These are phyloP conservation scores for Starmerella riodocensis DNA, from an alignment of 805 yeast species.

Conservation along the genomic window DNA sequence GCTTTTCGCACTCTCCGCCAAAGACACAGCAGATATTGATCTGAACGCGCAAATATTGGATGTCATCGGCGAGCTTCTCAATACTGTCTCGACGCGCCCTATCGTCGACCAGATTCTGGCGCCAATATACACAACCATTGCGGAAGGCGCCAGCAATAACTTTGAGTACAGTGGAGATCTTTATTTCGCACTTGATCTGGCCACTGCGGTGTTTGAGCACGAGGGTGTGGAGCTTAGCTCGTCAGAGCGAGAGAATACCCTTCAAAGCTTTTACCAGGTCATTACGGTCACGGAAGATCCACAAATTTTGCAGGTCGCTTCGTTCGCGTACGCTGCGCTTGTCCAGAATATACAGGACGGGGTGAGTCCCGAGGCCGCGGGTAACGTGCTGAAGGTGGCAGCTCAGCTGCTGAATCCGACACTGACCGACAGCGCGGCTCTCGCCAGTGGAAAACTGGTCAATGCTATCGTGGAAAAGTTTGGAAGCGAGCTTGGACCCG, in stretches of 20 bases:
- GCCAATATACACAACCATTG: conserved; percentile 17
- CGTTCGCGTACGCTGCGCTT: conserved; percentile 56
- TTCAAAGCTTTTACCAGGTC: conserved; percentile 35
- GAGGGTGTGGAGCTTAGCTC: conserved; percentile 21
- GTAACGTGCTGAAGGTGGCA: conserved; percentile 45
- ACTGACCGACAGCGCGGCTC: conserved; percentile 67
- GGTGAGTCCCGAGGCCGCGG: conserved; percentile 13
- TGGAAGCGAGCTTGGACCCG: conserved; percentile 29
- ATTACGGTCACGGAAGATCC: conserved; percentile 48
- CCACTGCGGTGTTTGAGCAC: conserved; percentile 23
- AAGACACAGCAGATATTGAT: conserved; percentile 64
- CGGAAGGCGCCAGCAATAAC: background rate
- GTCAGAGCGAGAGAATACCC: conserved; percentile 16
- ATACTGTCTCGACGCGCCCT: conserved; percentile 17
- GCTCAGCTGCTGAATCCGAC: conserved; percentile 58
- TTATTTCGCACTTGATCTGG: conserved; percentile 41
- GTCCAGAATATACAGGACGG: conserved; percentile 28
- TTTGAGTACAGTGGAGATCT: conserved; percentile 48
- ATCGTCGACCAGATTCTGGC: conserved; percentile 14
- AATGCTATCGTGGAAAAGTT: conserved; percentile 45
- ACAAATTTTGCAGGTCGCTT: conserved; percentile 61
- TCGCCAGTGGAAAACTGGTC: conserved; percentile 59
- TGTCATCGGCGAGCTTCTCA: conserved; percentile 49
- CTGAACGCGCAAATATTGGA: conserved; percentile 55
- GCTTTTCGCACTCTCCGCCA: conserved; percentile 50